Evolutionary conservation across 2,329 filamentous ascomycete genomes (phyloP), one percentile per base, ranked within the genome.

Genomic region (Aspergillus amoenus): DNA sequence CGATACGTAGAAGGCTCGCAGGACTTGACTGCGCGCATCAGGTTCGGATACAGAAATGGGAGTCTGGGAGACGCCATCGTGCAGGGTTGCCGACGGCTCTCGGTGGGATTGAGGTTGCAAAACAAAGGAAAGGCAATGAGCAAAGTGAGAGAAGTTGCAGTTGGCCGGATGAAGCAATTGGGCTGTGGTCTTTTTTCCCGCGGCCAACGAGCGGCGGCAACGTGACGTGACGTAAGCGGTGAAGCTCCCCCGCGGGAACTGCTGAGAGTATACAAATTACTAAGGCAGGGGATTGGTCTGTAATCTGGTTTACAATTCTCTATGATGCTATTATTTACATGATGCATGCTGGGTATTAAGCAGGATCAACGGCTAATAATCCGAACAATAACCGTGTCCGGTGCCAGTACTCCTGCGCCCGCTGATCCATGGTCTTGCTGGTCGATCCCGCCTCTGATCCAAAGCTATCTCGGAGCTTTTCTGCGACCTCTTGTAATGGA

Each of bases 301-400:
- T 44, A 12, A 11, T 30, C 3, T 37, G 34, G 34, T 55, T 41
- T 40, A 51, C 45, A 47, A 47, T 37, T 30, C 9, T 50, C 34
- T 50, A 27, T 55, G 34, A 56, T 44, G 40, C 27, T 47, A 47
- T 47, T 37, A 52, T 44, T 24, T 48, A 37, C 43, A 45, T 50
- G 30, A 60, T 47, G 39, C n/a, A 51, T 34, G 18, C 24, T 42
- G 13, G 34, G 7, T 18, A 13, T 27, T 51, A 52, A 27, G 49
- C 57, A 9, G 40, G 4, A n/a, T 60, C 66, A 54, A 55, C 55
- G 5, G 80, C 81, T 62, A 97, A 75, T 56, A 96, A 76, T 2
- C 89, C 91, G 75, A 97, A 96, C 24, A 97, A 73, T 61, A 97
- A 74, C 71, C 84, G 88, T 11, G 90, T 94, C 67, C 89, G 85